Evolutionary conservation across 179 eudicot genomes (phyloP).

Genomic region (Actinidia chinensis): DNA sequence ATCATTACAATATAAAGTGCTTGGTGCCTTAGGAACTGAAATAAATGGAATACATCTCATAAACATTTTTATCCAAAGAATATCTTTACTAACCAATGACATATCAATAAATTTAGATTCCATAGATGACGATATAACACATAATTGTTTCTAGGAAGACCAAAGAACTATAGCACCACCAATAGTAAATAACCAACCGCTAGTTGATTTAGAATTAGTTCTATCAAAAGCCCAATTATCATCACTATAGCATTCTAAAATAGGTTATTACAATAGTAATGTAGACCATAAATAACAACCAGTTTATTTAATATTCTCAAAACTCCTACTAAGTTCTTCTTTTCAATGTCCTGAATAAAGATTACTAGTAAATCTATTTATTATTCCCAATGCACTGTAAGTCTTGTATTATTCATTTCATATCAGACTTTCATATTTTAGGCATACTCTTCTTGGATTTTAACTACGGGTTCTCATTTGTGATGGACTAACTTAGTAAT

Average conservation of each 20-base stretch:
- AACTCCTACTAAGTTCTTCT: slow-evolving; percentile 1
- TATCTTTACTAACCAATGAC: too few relatives aligned
- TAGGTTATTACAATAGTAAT: background rate
- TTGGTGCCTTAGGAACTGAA: too few relatives aligned
- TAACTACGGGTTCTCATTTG: too few relatives aligned
- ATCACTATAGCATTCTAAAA: slow-evolving; percentile 4
- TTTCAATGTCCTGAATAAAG: background rate
- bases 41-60: too few relatives aligned
- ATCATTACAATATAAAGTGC: too few relatives aligned
- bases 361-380: background rate
- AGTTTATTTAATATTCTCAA: slow-evolving; percentile 5
- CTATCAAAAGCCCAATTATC: slow-evolving; percentile 12
- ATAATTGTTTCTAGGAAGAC: too few relatives aligned
- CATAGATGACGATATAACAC: too few relatives aligned
- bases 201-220: background rate
- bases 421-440: background rate
- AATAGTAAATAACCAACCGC: background rate
- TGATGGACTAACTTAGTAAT: too few relatives aligned
- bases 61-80: too few relatives aligned
- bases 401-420: background rate
- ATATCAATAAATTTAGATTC: too few relatives aligned
- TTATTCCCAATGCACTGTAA: background rate
- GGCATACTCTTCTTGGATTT: too few relatives aligned
- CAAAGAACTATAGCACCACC: background rate
- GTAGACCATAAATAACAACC: background rate